These are phyloP conservation scores for Bipolaris gigantea DNA, from an alignment of 2,329 filamentous ascomycete species.

Conservation along the genomic window DNA sequence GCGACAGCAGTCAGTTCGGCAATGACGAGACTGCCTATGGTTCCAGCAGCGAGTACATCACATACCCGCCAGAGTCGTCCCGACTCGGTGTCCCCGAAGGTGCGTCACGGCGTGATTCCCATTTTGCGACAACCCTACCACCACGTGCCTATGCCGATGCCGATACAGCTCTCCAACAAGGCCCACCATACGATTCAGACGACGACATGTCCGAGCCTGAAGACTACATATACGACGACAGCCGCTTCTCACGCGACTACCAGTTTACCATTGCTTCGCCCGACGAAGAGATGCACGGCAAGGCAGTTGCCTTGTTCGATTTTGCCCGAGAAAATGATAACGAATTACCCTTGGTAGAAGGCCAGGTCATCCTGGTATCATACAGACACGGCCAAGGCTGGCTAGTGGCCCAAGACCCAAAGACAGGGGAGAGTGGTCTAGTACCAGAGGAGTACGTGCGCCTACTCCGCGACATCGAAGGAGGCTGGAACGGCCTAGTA, in stretches of 20 bases:
- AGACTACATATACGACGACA: slow-evolving; percentile 63
- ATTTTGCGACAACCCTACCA: slow-evolving; percentile 55
- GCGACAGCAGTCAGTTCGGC: slow-evolving; percentile 74
- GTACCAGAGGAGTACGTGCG: slow-evolving; percentile 97
- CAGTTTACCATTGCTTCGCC: slow-evolving; percentile 93
- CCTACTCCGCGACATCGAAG: slow-evolving; percentile 88
- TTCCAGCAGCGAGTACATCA: slow-evolving; percentile 77
- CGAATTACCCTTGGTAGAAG: slow-evolving; percentile 87
- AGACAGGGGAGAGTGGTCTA: slow-evolving; percentile 88
- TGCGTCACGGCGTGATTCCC: slow-evolving; percentile 54
- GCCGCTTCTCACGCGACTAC: slow-evolving; percentile 86
- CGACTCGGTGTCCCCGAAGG: slow-evolving; percentile 34
- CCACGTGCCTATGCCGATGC: slow-evolving; percentile 48
- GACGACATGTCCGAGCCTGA: slow-evolving; percentile 54
- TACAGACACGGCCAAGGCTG: slow-evolving; percentile 96
- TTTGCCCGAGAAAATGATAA: slow-evolving; percentile 96
- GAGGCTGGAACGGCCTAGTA: slow-evolving; percentile 63
- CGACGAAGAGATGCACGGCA: slow-evolving; percentile 97
- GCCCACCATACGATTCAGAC: slow-evolving; percentile 48
- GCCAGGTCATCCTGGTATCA: slow-evolving; percentile 94
- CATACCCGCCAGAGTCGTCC: slow-evolving; percentile 64
- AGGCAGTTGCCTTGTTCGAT: slow-evolving; percentile 92
- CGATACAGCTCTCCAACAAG: slow-evolving; percentile 46
- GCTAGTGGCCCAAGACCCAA: slow-evolving; percentile 95
- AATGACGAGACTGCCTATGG: slow-evolving; percentile 70